Evolutionary conservation across 768 basidiomycete species (phyloP), one percentile per base, ranked within the genome.

Genomic region (Sistotremastrum suecicum): DNA sequence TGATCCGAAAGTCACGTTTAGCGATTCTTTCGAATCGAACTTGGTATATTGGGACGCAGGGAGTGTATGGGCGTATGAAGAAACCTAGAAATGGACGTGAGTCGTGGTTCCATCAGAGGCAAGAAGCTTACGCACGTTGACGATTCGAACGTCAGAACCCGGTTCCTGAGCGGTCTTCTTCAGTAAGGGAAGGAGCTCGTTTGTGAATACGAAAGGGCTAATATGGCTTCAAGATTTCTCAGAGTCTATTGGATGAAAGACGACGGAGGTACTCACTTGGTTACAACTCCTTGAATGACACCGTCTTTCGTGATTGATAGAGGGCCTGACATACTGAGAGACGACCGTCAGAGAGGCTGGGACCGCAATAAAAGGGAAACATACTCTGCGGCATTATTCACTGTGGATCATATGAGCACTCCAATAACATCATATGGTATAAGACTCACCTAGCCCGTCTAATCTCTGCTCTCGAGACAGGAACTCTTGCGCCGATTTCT

Each of bases 141-240:
- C 65, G 9, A 83, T 65, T 10, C 80, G 71, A 41, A 80, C 78
- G 48, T 82, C 80, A 0, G 75, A 66, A 20, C 60, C 60, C 0
- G 66, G 58, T 40, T 67, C 58, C 10, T 63, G 50, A 0, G 75
- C 70, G 1, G 80, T 80, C 43, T 62, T 58, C 37, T 59, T 61
- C 41, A 81, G 53, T 2, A 78, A 54, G 2, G 78, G 74, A 35
- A 78, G 63, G 5, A 81, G 64, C 3, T 68, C 64, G 20, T 65
- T 58, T 6, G 75, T 79, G 50, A 81, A 68, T 8, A 72, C 66
- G 46, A 75, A 55, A 57, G 76, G 76, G 60, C 75, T 44, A 59
- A 82, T 50, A 61, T 74, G 62, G 59, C 74, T 59, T 58, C 52
- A 29, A 64, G 68, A 49, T 57, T 34, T 43, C 6, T 41, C 32